Base-by-base conservation (phyloP, 139 green algal genomes). In the Coccomyxa sp. region DNA sequence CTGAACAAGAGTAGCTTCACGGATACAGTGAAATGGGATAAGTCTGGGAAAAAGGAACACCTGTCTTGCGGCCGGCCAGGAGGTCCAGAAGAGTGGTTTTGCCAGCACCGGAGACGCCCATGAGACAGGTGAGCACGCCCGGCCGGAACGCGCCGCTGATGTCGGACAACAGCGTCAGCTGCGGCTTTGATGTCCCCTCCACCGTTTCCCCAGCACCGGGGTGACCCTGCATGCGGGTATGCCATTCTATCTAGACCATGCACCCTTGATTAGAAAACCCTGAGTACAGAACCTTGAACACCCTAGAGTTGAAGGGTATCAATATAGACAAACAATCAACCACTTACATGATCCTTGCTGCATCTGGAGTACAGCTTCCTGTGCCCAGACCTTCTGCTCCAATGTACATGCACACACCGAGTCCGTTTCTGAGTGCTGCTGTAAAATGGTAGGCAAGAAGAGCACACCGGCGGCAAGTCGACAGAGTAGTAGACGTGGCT, bases 21-120 rank as follows among this genome's bases (percentile, higher is more conserved):
- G 7, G 3, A 51, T 51, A 51, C 38, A 7, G 38, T 7, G 38
- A 3, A 51, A 3, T 51, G 3, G 38, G n/a, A n/a, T n/a, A n/a
- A n/a, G n/a, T n/a, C 7, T 51, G 38, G 38, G 63, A 28, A 9
- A 28, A 25, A 71, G 63, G 63, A 45, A 38, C 32, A 84, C 81
- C 78, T 84, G 82, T 85, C 28, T 95, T 95, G 21, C 77, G 74
- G 75, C 91, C 91, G 21, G 94, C 75, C 67, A 95, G 82, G 16
- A 78, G 58, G 80, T 94, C 92, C 28, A 84, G 80, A 16, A 94
- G 85, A 21, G 81, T 85, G 59, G 88, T 91, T 79, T 94, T 94
- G 74, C 91, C 90, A 17, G 90, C 88, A 77, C 92, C 92, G 13
- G 79, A 81, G 10, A 71, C 84, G 10, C 84, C 84, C 84, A 87